Evolutionary conservation across 2,329 filamentous ascomycete species (phyloP).

Genomic region (Xylaria sp.): DNA sequence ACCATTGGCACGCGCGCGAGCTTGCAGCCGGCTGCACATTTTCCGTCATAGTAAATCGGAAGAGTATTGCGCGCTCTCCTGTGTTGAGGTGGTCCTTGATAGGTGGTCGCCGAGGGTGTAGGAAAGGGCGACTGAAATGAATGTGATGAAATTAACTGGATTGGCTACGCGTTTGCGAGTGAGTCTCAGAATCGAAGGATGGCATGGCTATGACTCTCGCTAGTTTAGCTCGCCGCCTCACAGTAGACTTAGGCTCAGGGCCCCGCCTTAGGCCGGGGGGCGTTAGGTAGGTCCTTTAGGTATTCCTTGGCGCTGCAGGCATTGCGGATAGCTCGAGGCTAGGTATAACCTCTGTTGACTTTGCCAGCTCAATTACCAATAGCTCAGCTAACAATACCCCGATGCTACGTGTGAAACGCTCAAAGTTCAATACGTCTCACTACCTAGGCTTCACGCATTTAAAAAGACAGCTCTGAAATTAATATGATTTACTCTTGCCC

Average conservation of each 20-base stretch:
- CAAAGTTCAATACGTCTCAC: no score
- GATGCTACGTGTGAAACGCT: no score
- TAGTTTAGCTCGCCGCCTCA: no score
- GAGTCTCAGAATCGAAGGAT: no score
- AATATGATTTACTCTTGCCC: not conserved
- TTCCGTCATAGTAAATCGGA: conserved; percentile 40
- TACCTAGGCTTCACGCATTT: no score
- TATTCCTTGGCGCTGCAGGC: not conserved
- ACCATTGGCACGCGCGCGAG: conserved; percentile 29
- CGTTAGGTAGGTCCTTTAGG: not conserved
- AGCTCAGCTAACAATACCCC: no score
- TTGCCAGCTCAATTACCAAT: no score
- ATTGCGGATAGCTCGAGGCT: not conserved
- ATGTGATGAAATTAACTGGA: not conserved
- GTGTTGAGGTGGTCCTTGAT: not conserved
- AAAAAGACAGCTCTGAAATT: no score
- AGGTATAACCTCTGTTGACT: no score
- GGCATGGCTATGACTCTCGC: no score
- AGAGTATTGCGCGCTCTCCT: not conserved
- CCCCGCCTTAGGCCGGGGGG: not conserved
- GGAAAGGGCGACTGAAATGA: not conserved
- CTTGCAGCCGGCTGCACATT: conserved; percentile 36
- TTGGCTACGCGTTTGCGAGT: not conserved
- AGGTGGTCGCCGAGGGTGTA: not conserved
- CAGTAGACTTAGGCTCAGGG: no score